Evolutionary conservation across 1,284 basidiomycete genomes (phyloP).

Genomic region (Microbotryum scabiosae): DNA sequence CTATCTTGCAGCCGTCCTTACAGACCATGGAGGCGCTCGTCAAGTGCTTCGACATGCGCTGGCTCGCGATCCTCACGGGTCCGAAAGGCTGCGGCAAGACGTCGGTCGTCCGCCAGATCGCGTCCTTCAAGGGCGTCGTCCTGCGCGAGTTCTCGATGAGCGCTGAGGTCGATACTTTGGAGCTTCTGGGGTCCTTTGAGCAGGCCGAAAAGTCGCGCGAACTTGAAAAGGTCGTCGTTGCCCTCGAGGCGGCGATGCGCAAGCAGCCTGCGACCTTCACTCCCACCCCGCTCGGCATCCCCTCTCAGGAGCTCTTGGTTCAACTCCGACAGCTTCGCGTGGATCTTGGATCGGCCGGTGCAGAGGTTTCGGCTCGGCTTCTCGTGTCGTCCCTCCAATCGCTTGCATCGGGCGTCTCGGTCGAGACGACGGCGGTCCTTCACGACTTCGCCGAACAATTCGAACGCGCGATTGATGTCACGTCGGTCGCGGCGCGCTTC

Average conservation of each 20-base stretch:
- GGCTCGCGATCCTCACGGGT: constrained; percentile 84
- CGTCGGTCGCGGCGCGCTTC: constrained; percentile 54
- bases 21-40: constrained; percentile 66
- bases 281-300: background rate
- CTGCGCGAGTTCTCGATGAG: constrained; percentile 74
- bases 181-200: constrained; percentile 93
- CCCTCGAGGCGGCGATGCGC: constrained; percentile 2
- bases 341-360: background rate
- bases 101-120: constrained; percentile 60
- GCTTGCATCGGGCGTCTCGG: background rate
- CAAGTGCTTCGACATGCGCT: constrained; percentile 65
- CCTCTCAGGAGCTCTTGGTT: background rate
- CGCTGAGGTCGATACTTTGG: constrained; percentile 82
- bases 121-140: constrained; percentile 58
- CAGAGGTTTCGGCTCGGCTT: constrained; percentile 6
- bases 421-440: background rate
- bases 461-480: background rate
- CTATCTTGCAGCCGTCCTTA: constrained; percentile 58
- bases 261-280: constrained; percentile 5
- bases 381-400: constrained; percentile 5
- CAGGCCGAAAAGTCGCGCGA: constrained; percentile 49
- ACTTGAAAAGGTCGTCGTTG: constrained; percentile 24
- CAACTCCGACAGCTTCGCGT: constrained; percentile 11
- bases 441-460: background rate
- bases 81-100: constrained; percentile 71